phyloP scores from a whole-genome alignment of 2,329 filamentous ascomycete genomes.

The Exophiala mesophila region DNA sequence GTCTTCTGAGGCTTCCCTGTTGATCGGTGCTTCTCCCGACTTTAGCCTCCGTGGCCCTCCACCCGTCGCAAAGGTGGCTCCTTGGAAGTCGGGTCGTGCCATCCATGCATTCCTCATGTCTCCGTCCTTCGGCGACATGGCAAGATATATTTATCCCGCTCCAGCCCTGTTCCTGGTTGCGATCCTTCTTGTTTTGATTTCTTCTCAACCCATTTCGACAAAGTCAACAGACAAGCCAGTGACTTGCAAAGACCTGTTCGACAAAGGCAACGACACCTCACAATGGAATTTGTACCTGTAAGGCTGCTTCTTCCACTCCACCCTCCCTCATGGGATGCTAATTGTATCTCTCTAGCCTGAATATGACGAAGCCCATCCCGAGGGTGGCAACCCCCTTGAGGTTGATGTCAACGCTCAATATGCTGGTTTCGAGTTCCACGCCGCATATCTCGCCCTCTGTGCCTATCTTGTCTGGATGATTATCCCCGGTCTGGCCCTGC shows the following conservation, averaged over 20 bases:
- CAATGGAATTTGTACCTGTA: conserved; percentile 9
- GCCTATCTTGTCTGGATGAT: conserved; percentile 61
- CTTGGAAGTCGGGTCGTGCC: too few relatives aligned
- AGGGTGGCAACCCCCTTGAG: conserved; percentile 49
- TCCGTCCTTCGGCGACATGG: not conserved
- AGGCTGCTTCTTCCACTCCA: not conserved
- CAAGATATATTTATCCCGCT: not conserved
- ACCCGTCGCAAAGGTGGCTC: too few relatives aligned
- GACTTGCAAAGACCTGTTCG: not conserved
- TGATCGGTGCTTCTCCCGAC: not conserved
- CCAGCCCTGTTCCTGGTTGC: not conserved
- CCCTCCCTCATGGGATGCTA: conserved; percentile 1
- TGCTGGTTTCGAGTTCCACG: conserved; percentile 55
- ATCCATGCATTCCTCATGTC: not conserved
- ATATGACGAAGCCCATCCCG: conserved; percentile 38
- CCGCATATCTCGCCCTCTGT: conserved; percentile 55
- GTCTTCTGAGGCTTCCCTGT: not conserved
- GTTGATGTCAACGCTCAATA: conserved; percentile 57
- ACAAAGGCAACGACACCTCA: not conserved
- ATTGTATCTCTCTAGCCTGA: too few relatives aligned
- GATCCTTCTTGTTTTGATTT: not conserved
- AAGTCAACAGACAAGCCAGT: not conserved
- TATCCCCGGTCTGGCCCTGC: conserved; percentile 59
- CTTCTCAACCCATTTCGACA: not conserved
- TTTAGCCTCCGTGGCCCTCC: not conserved